Base-by-base conservation (phyloP, 2,329 filamentous ascomycete genomes). In the Xylaria multiplex region DNA sequence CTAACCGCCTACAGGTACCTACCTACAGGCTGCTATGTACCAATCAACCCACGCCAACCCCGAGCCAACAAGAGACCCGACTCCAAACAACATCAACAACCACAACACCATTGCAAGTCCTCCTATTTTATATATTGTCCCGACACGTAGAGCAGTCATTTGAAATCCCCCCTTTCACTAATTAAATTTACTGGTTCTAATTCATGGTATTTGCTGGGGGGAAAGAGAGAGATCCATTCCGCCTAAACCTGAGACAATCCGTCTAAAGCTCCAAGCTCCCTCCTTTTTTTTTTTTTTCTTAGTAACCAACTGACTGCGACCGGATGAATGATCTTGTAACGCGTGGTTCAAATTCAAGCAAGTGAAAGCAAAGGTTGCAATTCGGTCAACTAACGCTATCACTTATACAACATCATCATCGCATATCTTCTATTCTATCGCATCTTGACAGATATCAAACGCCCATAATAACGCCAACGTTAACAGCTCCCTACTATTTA, bases 281-380 rank as follows among this genome's bases (percentile, higher is more conserved):
- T 27, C 14, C n/a, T n/a, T 43, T 43, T n/a, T 27, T 16, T 32
- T 30, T 45, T 57, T 22, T 54, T 54, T 22, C 42, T 54, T 22
- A 7, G 11, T 54, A 24, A 30, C 30, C 30, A 9, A 19, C 49
- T 11, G 1, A 52, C 6, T 14, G 16, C 24, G n/a, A 48, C 30
- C 27, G 43, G 55, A 24, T 58, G 30, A 40, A 46, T 46, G 42
- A 37, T 32, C 35, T 52, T 16, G 16, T 57, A 35, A 24, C 37
- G 27, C 37, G 1, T 24, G 14, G 22, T 35, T 30, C 27, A 11
- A 27, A 19, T 14, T 43, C 43, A 19, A 50, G 24, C 56, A 42
- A 22, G 14, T 50, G 22, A 30, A 50, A 48, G 27, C 4, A 35
- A 24, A 46, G 30, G 19, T 16, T 37, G 37, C 56, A 27, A 40